Evolutionary conservation across 805 yeast species (phyloP), one percentile per base, ranked within the genome.

Genomic region (Candida suzukii): DNA sequence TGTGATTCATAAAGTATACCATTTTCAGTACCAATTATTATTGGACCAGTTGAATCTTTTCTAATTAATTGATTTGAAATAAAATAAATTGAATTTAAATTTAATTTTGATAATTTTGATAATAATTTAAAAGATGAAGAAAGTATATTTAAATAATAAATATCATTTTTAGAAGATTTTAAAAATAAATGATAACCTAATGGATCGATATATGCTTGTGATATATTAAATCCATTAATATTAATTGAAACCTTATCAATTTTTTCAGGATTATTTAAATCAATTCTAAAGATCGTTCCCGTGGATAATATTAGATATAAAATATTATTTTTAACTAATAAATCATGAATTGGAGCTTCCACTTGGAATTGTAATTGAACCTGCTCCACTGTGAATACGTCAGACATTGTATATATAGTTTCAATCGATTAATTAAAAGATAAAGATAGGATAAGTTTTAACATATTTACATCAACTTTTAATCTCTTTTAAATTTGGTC

Each of bases 231-330:
- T n/a, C n/a, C n/a, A n/a, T n/a, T n/a, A n/a, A n/a, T n/a, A n/a
- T n/a, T n/a, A n/a, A n/a, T n/a, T n/a, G n/a, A n/a, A n/a, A n/a
- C n/a, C n/a, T 58, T 61, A 33, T 67, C 70, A 5, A 84, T 80
- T 8, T 66, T 67, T 28, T 81, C 76, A 1, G 93, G 93, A 38
- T 69, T 68, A 39, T 76, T 79, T 46, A 84, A 61, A 49, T 83
- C 78, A 26, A 85, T 82, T n/a, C 83, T 60, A 47, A 74, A 74
- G n/a, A 84, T 59, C 14, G 68, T 53, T 1, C 83, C 81, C 9
- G 70, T 60, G 38, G 63, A 64, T 42, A 78, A 63, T 0, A 80
- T 76, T 37, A 83, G 61, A 42, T 74, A 70, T 31, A 84, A 68
- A 6, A 73, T 60, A 50, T 83, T 83, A 44, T 69, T 66, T 19